phyloP scores from a whole-genome alignment of 2,329 filamentous ascomycete species.

The Fusarium sp. region DNA sequence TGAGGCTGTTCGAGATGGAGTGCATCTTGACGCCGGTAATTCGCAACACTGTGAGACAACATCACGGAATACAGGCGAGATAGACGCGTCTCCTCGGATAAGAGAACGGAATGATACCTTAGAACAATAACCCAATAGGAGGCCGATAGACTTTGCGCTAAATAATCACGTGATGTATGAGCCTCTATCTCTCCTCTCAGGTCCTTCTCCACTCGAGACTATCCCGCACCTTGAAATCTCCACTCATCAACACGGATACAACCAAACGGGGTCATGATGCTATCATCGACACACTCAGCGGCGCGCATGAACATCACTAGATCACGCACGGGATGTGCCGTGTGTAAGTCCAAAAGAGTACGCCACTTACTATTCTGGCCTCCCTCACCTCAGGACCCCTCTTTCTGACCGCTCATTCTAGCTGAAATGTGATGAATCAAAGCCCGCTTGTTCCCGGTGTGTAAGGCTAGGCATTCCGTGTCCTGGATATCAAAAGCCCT shows the following conservation, averaged over 20 bases:
- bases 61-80: not conserved
- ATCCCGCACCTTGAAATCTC: conserved; percentile 33
- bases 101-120: conserved; percentile 7
- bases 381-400: not conserved
- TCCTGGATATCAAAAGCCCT: conserved; percentile 40
- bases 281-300: conserved; percentile 22
- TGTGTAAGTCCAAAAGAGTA: conserved; percentile 43
- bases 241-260: conserved; percentile 34
- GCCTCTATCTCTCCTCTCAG: not conserved
- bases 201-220: conserved; percentile 12
- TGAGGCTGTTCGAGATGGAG: not conserved
- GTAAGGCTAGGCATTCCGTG: conserved; percentile 42
- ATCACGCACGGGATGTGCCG: conserved; percentile 41
- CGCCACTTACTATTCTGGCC: not conserved
- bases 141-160: not conserved
- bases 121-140: not conserved
- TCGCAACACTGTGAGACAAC: not conserved
- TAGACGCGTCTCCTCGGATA: not conserved
- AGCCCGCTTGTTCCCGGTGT: conserved; percentile 39
- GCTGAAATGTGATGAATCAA: conserved; percentile 43
- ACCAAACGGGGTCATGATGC: conserved; percentile 23
- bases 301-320: conserved; percentile 41
- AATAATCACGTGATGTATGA: conserved; percentile 9
- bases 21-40: not conserved
- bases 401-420: conserved; percentile 19